Base-by-base conservation (phyloP, 2,329 filamentous ascomycete genomes). In the Fusarium hainanense region DNA sequence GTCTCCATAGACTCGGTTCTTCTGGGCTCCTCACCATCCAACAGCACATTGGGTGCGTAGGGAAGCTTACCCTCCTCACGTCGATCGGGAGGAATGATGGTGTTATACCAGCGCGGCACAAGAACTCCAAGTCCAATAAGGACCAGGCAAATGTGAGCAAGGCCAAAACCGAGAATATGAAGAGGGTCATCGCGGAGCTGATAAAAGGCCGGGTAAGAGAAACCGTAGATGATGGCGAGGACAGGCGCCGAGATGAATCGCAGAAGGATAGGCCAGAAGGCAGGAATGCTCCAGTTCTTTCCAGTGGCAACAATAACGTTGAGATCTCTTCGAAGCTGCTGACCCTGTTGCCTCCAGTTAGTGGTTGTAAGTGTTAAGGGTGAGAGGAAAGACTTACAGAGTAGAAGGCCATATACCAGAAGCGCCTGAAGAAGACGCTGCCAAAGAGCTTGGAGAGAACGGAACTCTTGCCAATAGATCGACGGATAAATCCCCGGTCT, bases 371-470 rank as follows among this genome's bases (percentile, higher is more conserved):
- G 8, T 7, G 11, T 25, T 37, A 12, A 40, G 4, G 13, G 12
- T 28, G 14, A 25, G 7, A 6, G 46, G 13, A 20, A 32, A 16
- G 10, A 49, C 84, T 77, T 81, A 87, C 86, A n/a, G 86, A 88
- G 76, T 88, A 89, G 65, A 87, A 86, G 1, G 80, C 78, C 34
- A 88, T 70, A 63, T 83, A 88, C 84, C 85, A 89, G 47, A 87
- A 82, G 2, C 80, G 80, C 40, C 76, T 75, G 1, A 81, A 27
- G 28, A 82, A 74, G 2, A 69, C 57, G 42, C 80, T 85, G 5
- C 68, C 69, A 5, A 82, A 86, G 67, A 84, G 7, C 18, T 65
- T 56, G 14, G 46, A 50, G 13, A 71, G 47, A 14, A 27, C 28
- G 23, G 42, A 12, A 8, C 25, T 66, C 30, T 28, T 71, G 4